Evolutionary conservation across 306 rosid species (phyloP).

Genomic region (Potentilla sterilis): DNA sequence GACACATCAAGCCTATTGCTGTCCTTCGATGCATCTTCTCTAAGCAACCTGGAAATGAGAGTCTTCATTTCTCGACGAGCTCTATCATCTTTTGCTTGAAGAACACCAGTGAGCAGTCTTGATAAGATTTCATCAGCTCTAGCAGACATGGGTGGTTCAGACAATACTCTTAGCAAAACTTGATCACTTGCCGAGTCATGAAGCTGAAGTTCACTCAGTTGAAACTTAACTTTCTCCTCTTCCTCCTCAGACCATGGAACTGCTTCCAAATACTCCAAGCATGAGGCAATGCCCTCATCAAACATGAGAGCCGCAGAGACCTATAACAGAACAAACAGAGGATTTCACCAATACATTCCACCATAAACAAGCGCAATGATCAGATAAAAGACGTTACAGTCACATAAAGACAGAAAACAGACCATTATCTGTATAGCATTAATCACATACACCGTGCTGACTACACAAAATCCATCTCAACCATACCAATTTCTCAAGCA

Average conservation of each 20-base stretch:
- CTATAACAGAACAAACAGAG: constrained; percentile 30
- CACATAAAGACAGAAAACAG: background rate
- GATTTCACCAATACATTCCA: constrained; percentile 3
- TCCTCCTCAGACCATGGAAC: constrained; percentile 86
- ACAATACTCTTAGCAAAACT: constrained; percentile 64
- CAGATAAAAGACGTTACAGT: background rate
- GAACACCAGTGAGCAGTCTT: constrained; percentile 58
- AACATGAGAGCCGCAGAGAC: constrained; percentile 82
- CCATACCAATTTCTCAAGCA: too few relatives aligned
- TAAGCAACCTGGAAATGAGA: constrained; percentile 62
- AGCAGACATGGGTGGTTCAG: constrained; percentile 52
- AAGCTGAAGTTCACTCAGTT: constrained; percentile 60
- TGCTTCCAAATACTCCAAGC: constrained; percentile 79
- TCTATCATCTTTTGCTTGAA: constrained; percentile 83
- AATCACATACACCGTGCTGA: background rate
- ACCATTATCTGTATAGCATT: background rate
- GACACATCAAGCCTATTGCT: constrained; percentile 58
- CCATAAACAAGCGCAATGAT: background rate
- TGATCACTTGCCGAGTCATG: constrained; percentile 35
- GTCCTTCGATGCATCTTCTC: constrained; percentile 48
- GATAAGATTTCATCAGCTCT: constrained; percentile 53
- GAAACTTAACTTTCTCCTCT: constrained; percentile 61
- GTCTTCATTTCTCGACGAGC: constrained; percentile 82
- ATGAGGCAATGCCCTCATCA: constrained; percentile 69
- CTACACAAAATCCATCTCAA: too few relatives aligned